Percentiles rank a stretch among this genome's conserved stretches.
Evolutionary conservation across 163 green algal species (phyloP).

Genomic region (Chloromonas sp.): DNA sequence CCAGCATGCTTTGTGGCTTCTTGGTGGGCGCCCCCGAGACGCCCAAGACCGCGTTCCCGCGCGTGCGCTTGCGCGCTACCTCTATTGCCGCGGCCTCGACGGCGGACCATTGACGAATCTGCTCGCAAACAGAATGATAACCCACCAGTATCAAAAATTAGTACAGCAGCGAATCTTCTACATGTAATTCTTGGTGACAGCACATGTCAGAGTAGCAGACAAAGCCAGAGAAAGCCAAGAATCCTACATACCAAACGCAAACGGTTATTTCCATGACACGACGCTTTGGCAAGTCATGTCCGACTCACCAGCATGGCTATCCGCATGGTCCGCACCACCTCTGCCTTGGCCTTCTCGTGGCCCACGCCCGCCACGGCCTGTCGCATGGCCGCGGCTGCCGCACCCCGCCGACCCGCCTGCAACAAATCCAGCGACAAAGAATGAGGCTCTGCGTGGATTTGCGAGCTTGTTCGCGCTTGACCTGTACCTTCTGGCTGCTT

Average conservation of each 20-base stretch:
- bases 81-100: slow-evolving; percentile 7
- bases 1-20: slow-evolving; percentile 5
- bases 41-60: not conserved
- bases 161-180: too few relatives aligned
- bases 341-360: not conserved
- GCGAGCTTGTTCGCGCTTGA: too few relatives aligned
- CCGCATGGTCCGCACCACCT: not conserved
- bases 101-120: not conserved
- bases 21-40: not conserved
- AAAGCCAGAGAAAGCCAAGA: too few relatives aligned
- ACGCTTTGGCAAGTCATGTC: too few relatives aligned
- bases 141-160: too few relatives aligned
- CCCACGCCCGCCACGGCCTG: not conserved
- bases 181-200: too few relatives aligned
- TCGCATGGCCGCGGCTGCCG: not conserved
- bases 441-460: too few relatives aligned
- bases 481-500: too few relatives aligned
- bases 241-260: too few relatives aligned
- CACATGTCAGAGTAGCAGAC: too few relatives aligned
- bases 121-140: not conserved
- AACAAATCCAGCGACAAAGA: too few relatives aligned
- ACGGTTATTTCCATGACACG: too few relatives aligned
- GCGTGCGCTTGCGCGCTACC: slow-evolving; percentile 1
- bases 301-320: not conserved
- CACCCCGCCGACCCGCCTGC: not conserved